Conservation (phyloP, 805 yeast species). For the Lachancea thermotolerans region DNA sequence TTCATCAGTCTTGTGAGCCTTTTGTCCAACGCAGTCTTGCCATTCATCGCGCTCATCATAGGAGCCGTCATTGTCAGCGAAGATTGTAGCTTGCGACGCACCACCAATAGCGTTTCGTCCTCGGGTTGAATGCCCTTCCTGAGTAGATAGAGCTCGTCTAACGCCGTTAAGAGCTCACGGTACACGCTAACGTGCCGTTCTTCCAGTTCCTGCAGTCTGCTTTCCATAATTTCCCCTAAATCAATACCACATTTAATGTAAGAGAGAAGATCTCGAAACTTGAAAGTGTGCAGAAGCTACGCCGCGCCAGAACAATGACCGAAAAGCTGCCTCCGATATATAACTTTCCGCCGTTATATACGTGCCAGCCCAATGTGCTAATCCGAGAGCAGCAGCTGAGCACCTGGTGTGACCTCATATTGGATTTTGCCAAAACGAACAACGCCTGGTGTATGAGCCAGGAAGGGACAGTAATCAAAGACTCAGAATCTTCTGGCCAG, state of each 20-base stretch:
- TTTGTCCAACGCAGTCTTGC: slow-evolving; percentile 1
- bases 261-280: not conserved
- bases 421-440: slow-evolving; percentile 51
- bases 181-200: slow-evolving; percentile 30
- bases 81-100: slow-evolving; percentile 6
- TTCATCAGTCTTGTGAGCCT: slow-evolving; percentile 12
- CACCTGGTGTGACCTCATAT: slow-evolving; percentile 67
- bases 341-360: slow-evolving; percentile 85
- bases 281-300: not conserved
- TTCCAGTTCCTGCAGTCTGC: slow-evolving; percentile 17
- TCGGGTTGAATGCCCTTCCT: slow-evolving; percentile 9
- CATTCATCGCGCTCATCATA: slow-evolving; percentile 1
- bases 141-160: slow-evolving; percentile 31
- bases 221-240: not conserved
- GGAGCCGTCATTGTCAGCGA: slow-evolving; percentile 7
- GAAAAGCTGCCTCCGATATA: slow-evolving; percentile 41
- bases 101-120: slow-evolving; percentile 3
- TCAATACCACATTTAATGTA: not conserved
- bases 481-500: not conserved
- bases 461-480: slow-evolving; percentile 16
- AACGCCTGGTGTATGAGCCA: slow-evolving; percentile 46
- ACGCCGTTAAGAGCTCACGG: slow-evolving; percentile 24
- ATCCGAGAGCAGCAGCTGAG: slow-evolving; percentile 69
- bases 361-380: slow-evolving; percentile 78
- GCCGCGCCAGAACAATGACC: slow-evolving; percentile 4